Conservation (phyloP, 2,329 filamentous ascomycete genomes). For the Periconia sp. region DNA sequence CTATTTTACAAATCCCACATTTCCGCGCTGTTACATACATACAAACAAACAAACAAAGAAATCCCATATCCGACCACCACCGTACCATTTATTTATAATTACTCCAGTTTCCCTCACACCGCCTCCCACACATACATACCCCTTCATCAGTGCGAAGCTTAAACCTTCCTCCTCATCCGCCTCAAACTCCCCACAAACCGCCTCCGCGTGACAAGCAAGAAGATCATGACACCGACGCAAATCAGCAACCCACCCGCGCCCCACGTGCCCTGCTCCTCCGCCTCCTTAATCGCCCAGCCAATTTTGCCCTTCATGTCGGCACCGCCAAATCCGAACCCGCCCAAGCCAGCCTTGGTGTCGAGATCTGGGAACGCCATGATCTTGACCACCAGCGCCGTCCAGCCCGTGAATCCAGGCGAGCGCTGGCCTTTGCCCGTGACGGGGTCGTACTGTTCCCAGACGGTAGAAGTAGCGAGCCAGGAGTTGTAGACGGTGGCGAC, state of each 20-base stretch:
- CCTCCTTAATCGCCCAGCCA: constrained; percentile 25
- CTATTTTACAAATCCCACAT: too few relatives aligned
- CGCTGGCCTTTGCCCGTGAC: constrained; percentile 86
- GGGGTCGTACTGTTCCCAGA: constrained; percentile 96
- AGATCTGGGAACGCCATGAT: constrained; percentile 90
- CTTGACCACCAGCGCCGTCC: constrained; percentile 92
- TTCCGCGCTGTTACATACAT: too few relatives aligned
- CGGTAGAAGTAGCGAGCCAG: constrained; percentile 90
- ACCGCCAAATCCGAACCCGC: background rate
- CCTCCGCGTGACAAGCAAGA: constrained; percentile 25
- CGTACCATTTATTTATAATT: too few relatives aligned
- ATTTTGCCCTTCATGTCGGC: constrained; percentile 17
- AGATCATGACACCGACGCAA: constrained; percentile 15
- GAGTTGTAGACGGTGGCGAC: constrained; percentile 82
- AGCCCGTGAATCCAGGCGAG: constrained; percentile 93
- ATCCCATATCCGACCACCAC: too few relatives aligned
- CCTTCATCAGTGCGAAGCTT: too few relatives aligned
- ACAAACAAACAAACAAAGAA: too few relatives aligned
- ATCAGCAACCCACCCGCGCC: constrained; percentile 18
- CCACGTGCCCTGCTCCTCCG: constrained; percentile 14
- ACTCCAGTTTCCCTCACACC: too few relatives aligned
- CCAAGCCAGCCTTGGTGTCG: constrained; percentile 2
- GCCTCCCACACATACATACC: too few relatives aligned
- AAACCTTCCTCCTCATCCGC: constrained; percentile 16
- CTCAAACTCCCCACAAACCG: constrained; percentile 29